Evolutionary conservation across 2,329 filamentous ascomycete species (phyloP), one percentile per base, ranked within the genome.

Genomic region (Gnomoniopsis smithogilvyi): DNA sequence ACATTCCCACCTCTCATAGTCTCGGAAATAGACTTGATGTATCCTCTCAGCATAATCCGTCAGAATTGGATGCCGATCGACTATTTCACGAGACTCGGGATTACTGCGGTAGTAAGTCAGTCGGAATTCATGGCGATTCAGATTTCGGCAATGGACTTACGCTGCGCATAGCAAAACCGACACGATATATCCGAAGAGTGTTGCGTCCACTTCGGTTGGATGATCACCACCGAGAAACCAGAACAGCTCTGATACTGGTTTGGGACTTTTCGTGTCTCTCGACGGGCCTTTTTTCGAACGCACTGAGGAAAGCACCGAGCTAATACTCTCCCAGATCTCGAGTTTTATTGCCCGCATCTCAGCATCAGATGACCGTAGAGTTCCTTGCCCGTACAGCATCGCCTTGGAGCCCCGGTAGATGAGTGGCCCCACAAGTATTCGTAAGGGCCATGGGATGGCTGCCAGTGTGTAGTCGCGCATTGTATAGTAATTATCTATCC

Each of bases 151-250:
- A 17, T 21, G 56, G 51, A 79, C 82, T 73, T 69, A 86, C 81
- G 83, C 80, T 17, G 72, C 72, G 62, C 77, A 81, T 2, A 84
- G 66, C 62, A 88, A 67, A 1, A 72, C 73, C n/a, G 78, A 79
- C 15, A 74, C 71, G 38, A 87, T 70, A 64, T 87, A 87, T 0
- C 81, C 85, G 69, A 82, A 88, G 6, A 88, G 49, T 0, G 73
- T 74, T 1, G 80, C 73, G 67, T 89, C 85, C 1, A 75, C 81
- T 64, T 88, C 84, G 0, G 80, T 83, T 3, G 84, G 84, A 2
- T 68, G 64, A 0, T 75, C 64, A 0, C 81, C 78, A 1, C 82
- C 84, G 14, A 87, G 68, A 1, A 81, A 67, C 84, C 85, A 88
- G 64, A 87, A 87, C 4, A 79, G 78, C 8, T 68, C 61, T 65